Evolutionary conservation across 768 basidiomycete species (phyloP).

Genomic region (Kwoniella heveanensis): DNA sequence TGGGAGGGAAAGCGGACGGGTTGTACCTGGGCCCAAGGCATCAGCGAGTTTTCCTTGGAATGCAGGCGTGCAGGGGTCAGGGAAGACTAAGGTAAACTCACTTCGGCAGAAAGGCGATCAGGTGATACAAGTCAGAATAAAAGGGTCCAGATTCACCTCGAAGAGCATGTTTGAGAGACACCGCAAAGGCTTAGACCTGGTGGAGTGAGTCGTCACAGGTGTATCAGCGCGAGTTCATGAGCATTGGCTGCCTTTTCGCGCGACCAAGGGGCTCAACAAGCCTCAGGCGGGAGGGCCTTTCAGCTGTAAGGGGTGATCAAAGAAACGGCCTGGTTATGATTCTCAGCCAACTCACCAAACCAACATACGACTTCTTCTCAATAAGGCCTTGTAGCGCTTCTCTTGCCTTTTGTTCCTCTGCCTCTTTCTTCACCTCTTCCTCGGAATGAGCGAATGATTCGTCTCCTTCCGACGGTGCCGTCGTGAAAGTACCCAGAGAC

Average conservation of each 20-base stretch:
- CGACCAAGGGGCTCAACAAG: too few relatives aligned
- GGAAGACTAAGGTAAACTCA: constrained; percentile 2
- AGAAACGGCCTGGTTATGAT: too few relatives aligned
- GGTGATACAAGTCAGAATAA: constrained; percentile 72
- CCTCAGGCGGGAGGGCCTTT: too few relatives aligned
- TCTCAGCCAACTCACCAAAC: constrained; percentile 61
- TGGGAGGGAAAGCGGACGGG: constrained; percentile 37
- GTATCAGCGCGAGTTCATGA: too few relatives aligned
- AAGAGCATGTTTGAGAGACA: constrained; percentile 65
- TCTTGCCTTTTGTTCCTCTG: constrained; percentile 22
- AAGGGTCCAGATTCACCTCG: constrained; percentile 71
- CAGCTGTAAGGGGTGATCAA: too few relatives aligned
- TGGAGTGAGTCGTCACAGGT: not conserved
- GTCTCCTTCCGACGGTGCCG: not conserved
- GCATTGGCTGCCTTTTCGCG: too few relatives aligned
- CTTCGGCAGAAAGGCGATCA: constrained; percentile 69
- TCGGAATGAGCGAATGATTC: not conserved
- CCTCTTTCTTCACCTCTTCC: constrained; percentile 9
- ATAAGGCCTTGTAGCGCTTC: constrained; percentile 59
- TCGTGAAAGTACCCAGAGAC: constrained; percentile 4
- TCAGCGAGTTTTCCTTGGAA: not conserved
- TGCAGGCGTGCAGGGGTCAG: too few relatives aligned
- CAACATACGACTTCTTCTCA: constrained; percentile 76
- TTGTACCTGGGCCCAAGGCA: constrained; percentile 32
- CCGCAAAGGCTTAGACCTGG: constrained; percentile 69